Percentiles rank a stretch among this genome's conserved stretches.
Evolutionary conservation across 2,329 filamentous ascomycete genomes (phyloP).

Genomic region (Microdochium nivale): DNA sequence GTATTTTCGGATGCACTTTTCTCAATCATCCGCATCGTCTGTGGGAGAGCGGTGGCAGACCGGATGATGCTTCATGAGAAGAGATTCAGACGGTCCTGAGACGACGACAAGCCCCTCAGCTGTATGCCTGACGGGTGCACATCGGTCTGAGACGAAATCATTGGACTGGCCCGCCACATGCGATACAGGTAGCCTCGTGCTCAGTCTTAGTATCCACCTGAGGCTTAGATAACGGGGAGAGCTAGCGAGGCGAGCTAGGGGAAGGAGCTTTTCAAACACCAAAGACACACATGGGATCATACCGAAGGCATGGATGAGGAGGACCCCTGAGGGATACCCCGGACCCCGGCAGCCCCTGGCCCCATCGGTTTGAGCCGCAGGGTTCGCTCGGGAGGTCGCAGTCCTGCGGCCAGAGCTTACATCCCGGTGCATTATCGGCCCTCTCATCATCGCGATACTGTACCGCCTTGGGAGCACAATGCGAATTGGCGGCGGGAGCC

Average conservation of each 20-base stretch:
- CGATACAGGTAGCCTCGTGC: background rate
- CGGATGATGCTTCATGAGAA: background rate
- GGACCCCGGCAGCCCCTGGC: background rate
- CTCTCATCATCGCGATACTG: background rate
- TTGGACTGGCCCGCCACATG: background rate
- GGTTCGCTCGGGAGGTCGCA: background rate
- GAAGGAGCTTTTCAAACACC: background rate
- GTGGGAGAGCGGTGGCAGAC: too few species aligned
- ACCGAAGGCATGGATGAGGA: background rate
- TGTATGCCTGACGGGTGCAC: background rate
- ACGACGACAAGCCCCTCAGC: background rate
- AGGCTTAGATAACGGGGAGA: too few species aligned
- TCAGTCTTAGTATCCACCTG: too few species aligned
- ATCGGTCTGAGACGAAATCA: background rate
- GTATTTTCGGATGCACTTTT: too few species aligned
- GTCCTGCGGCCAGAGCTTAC: background rate
- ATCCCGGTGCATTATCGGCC: background rate
- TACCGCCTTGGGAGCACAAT: too few species aligned
- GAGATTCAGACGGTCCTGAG: background rate
- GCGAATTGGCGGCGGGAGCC: too few species aligned
- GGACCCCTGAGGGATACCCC: background rate
- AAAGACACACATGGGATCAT: background rate
- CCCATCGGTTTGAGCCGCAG: background rate
- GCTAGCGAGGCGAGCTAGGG: too few species aligned
- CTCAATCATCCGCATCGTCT: background rate